Evolutionary conservation across 2,329 filamentous ascomycete species (phyloP), one percentile per base, ranked within the genome.

Genomic region (Curvularia sp.): DNA sequence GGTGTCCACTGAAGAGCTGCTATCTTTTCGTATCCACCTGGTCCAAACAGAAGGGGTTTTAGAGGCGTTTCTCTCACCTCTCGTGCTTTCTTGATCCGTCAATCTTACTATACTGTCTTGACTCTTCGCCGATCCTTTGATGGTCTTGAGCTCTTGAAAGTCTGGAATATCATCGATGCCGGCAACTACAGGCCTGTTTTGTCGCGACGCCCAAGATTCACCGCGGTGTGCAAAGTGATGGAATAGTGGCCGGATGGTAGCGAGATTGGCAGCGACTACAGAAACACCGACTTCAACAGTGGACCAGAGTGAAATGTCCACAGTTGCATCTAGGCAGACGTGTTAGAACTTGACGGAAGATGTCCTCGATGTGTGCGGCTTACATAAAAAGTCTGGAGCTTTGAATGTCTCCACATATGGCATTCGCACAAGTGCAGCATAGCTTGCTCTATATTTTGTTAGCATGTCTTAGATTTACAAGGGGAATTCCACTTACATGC

Each of bases 261-360:
- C 65, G 12, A 66, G 49, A 35, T 63, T 63, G 24, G 39, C 55
- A n/a, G 58, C 61, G 7, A 58, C 9, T 6, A 63, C 46, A 2
- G 58, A 63, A 4, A 67, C 55, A 12, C 65, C 65, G 12, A 48
- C 50, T 35, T 66, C 65, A 13, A 66, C 47, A 10, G 57, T 61
- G 30, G 63, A 67, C 65, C 65, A 64, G 24, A 65, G 53, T 9
- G 65, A 61, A 8, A 67, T 62, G 31, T 67, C 53, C 5, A 64
- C 53, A 4, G 65, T 67, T 8, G 54, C 49, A 30, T 51, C 55
- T 57, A 20, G 26, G 20, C 9, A 18, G n/a, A 44, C 3, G 12
- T 18, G 43, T 47, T 13, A 47, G 28, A 30, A 20, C 12, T 15
- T 4, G 20, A 8, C 5, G 4, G 4, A 47, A 4, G 31, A 20